Evolutionary conservation across 1,284 basidiomycete species (phyloP), one percentile per base, ranked within the genome.

Genomic region (Cutaneotrichosporon mucoides): DNA sequence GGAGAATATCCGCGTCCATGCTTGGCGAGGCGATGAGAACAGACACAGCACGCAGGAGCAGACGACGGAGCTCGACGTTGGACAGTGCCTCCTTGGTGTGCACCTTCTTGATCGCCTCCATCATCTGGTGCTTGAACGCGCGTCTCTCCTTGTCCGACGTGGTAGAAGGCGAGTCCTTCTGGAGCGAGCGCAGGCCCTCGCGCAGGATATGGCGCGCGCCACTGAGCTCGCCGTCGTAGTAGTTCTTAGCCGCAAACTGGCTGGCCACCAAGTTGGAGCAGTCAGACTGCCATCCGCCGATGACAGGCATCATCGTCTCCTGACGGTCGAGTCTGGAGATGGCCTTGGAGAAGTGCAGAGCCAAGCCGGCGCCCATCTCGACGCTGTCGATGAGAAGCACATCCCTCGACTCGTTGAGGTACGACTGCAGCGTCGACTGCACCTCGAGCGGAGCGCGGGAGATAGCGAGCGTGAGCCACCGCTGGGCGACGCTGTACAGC

Each of bases 381-480:
- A 89, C 85, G 34, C 86, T 83, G 61, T 89, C 88, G 5, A 85
- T 80, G 24, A 85, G 82, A 9, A 86, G 82, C 10, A 84, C 79
- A 0, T 86, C 84, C 64, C 88, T 86, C 66, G 86, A 86, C 41
- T 87, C 80, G 55, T 87, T 83, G 15, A 94, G 83, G 73, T 94
- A 94, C 83, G 88, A 88, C 90, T 93, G 68, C 52, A 99, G 80
- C 2, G 92, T 92, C 1, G 92, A 89, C 68, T 95, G 91, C 56
- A 98, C 80, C 77, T 97, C 94, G 68, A 94, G 84, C 0, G 95
- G 96, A 7, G 94, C 92, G 16, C 92, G 84, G 9, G 85, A 85
- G 53, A 98, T 81, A 3, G 91, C 90, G 41, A 92, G 79, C 57
- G 88, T 86, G 56, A 99, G 87, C 90, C 94, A 98, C 36, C 76